Evolutionary conservation across 129 eudicot genomes (phyloP).

Genomic region (Glebionis coronaria): DNA sequence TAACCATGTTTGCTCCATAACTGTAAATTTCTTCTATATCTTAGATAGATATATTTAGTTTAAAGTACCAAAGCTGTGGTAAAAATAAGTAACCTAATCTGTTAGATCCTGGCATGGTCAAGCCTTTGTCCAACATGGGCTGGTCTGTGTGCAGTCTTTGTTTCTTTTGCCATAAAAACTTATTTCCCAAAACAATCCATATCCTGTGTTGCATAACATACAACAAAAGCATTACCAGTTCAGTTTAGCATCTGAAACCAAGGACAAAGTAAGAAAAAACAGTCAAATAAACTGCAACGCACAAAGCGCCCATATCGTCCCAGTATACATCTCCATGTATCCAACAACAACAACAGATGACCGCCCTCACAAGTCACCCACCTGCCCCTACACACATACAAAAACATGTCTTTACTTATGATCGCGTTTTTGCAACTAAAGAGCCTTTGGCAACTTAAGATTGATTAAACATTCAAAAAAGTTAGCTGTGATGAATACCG

Average conservation of each 20-base stretch:
- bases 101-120: neutral
- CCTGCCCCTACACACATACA: neutral
- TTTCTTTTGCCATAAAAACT: neutral
- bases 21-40: too few relatives aligned
- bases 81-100: neutral
- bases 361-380: constrained; percentile 5
- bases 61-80: too few relatives aligned
- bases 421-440: neutral
- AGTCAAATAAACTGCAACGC: too few relatives aligned
- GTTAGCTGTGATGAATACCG: too few relatives aligned
- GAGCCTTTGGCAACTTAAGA: neutral
- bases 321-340: neutral
- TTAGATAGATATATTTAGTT: too few relatives aligned
- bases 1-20: too few relatives aligned
- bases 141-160: too few relatives aligned
- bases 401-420: neutral
- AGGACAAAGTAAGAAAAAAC: too few relatives aligned
- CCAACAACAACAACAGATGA: neutral
- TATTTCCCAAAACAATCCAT: neutral
- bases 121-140: too few relatives aligned
- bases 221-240: too few relatives aligned
- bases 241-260: too few relatives aligned
- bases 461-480: neutral
- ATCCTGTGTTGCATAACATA: neutral
- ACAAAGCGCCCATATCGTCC: too few relatives aligned